A percentile compares a stretch with the other conserved stretches of the same genome.
Evolutionary conservation across 768 basidiomycete genomes (phyloP).

Genomic region (Cystobasidium ongulense): DNA sequence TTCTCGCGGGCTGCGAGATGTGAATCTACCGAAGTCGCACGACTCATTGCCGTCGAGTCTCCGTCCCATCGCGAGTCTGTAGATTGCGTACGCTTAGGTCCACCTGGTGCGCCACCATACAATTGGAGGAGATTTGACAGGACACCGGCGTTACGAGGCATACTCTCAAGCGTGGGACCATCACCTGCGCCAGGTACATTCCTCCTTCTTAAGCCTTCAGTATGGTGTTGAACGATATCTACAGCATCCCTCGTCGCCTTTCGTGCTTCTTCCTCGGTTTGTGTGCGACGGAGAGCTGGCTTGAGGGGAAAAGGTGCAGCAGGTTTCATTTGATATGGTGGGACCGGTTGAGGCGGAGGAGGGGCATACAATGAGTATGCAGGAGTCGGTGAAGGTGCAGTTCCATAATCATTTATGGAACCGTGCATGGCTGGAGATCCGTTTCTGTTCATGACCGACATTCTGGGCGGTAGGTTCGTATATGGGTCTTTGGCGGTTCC

Average conservation of each 20-base stretch:
- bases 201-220: constrained; percentile 11
- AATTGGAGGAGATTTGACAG: constrained; percentile 54
- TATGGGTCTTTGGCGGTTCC: neutral
- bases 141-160: constrained; percentile 49
- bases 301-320: constrained; percentile 31
- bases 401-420: neutral
- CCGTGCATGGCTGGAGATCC: neutral
- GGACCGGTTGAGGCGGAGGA: neutral
- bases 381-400: constrained; percentile 3
- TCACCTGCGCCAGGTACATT: neutral
- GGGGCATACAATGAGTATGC: constrained; percentile 3
- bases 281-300: constrained; percentile 34
- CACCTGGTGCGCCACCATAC: constrained; percentile 44
- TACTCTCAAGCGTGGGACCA: neutral
- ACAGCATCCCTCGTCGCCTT: constrained; percentile 34
- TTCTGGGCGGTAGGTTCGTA: neutral
- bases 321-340: constrained; percentile 14
- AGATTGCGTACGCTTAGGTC: neutral
- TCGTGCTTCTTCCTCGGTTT: constrained; percentile 36
- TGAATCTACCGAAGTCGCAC: constrained; percentile 24
- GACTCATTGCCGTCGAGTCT: neutral
- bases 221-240: constrained; percentile 36
- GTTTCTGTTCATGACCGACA: neutral
- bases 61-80: constrained; percentile 14
- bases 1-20: neutral